phyloP scores from a whole-genome alignment of 495 filamentous ascomycete genomes.

The Apodospora peruviana region DNA sequence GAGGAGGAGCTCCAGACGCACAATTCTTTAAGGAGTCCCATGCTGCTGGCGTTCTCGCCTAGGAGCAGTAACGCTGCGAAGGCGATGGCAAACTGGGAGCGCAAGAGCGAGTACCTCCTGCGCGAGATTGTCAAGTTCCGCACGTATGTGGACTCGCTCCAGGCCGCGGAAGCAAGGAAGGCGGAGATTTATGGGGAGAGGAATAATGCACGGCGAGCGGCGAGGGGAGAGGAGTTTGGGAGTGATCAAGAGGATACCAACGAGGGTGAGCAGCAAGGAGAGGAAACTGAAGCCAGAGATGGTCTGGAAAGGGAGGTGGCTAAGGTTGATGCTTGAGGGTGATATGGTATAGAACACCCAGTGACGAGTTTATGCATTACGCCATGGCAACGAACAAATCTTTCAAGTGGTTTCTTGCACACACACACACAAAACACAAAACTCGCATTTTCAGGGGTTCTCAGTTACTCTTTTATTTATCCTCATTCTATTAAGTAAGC shows the following conservation, averaged over 20 bases:
- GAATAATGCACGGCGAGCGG: slow-evolving; percentile 29
- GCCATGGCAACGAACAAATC: background rate
- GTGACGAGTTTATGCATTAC: no score
- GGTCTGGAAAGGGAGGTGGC: background rate
- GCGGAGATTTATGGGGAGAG: slow-evolving; percentile 46
- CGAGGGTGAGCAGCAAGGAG: background rate
- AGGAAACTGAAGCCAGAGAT: background rate
- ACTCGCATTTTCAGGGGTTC: no score
- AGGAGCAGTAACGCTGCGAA: slow-evolving; percentile 74
- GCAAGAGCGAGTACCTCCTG: slow-evolving; percentile 83
- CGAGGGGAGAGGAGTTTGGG: slow-evolving; percentile 23
- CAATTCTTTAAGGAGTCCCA: slow-evolving; percentile 76
- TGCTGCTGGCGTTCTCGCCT: slow-evolving; percentile 86
- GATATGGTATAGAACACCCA: background rate
- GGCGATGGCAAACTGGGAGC: slow-evolving; percentile 94
- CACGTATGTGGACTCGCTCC: slow-evolving; percentile 84
- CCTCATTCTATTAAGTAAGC: no score
- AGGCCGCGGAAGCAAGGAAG: slow-evolving; percentile 35
- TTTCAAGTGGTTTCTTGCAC: background rate
- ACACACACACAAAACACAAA: no score
- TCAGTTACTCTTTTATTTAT: no score
- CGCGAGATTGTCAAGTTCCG: slow-evolving; percentile 95
- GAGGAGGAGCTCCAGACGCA: slow-evolving; percentile 81
- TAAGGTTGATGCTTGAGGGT: no score
- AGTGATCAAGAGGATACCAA: background rate